Evolutionary conservation across 257 asterid genomes (phyloP), one percentile per base, ranked within the genome.

Genomic region (Primulina huaijiensis): DNA sequence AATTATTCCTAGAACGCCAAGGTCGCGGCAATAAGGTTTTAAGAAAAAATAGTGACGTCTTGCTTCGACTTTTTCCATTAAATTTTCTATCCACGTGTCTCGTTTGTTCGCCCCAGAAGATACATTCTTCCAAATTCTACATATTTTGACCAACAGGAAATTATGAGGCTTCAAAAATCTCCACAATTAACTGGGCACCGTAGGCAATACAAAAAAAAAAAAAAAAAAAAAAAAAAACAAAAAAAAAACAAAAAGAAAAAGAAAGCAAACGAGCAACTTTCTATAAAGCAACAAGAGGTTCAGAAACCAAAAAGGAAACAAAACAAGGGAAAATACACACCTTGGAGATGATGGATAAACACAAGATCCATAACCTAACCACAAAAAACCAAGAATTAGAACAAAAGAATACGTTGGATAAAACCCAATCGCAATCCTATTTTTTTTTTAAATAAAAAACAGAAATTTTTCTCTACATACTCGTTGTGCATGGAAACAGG

Each of bases 311-410:
- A 43, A 70, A 57, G 75, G 56, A 60, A n/a, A 52, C 59, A 35
- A n/a, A 58, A 60, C 10, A 27, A 70, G 23, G 8, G n/a, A 17
- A n/a, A 34, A 27, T 31, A 16, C 62, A 20, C 75, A 86, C 97
- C 96, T 83, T 35, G 86, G 82, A 55, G 87, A 82, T 37, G 96
- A 79, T 75, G 96, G 95, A 38, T 92, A 92, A 25, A 78, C 87
- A 75, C 98, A 92, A 83, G 98, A 92, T 81, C 98, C 98, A 75
- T 92, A 92, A 74, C 98, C 96, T 92, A 68, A 52, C 3, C 43
- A 33, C n/a, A 56, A 17, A 21, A 59, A 33, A 16, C 10, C 19
- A 67, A 43, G 11, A 23, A 62, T 52, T 8, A 38, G 2, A 12
- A 57, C 30, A 31, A 70, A 20, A 10, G 8, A 33, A 4, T 4